Evolutionary conservation across 2,329 filamentous ascomycete species (phyloP).

Genomic region (Colletotrichum lentis): DNA sequence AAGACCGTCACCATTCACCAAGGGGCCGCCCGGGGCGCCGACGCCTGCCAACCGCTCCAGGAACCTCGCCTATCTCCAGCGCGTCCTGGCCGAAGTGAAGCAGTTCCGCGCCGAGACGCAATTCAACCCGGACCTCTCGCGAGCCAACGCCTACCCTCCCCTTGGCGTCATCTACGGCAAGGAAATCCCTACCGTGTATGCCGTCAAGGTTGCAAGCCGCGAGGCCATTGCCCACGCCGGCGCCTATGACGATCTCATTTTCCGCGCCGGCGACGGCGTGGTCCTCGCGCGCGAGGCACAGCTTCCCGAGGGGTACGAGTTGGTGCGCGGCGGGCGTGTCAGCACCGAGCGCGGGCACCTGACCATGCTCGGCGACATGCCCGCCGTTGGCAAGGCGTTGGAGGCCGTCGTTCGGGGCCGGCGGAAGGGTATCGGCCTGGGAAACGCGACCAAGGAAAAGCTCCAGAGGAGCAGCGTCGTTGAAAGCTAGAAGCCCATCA

Average conservation of each 20-base stretch:
- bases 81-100: constrained; percentile 75
- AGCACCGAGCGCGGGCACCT: constrained; percentile 87
- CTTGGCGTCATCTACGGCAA: constrained; percentile 87
- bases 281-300: constrained; percentile 86
- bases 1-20: constrained; percentile 38
- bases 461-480: background rate
- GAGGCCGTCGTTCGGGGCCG: constrained; percentile 73
- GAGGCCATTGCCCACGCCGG: constrained; percentile 80
- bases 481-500: constrained; percentile 18
- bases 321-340: constrained; percentile 77
- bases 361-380: constrained; percentile 83
- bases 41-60: constrained; percentile 60
- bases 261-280: constrained; percentile 88
- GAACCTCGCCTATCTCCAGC: constrained; percentile 71
- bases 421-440: constrained; percentile 75
- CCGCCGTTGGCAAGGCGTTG: constrained; percentile 79
- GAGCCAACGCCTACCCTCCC: constrained; percentile 80
- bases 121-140: constrained; percentile 66
- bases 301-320: constrained; percentile 80
- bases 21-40: constrained; percentile 43
- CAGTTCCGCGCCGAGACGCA: constrained; percentile 79
- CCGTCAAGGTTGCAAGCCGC: constrained; percentile 74
- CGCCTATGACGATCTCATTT: constrained; percentile 85
- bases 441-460: constrained; percentile 42
- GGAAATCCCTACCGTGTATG: constrained; percentile 83